phyloP scores from a whole-genome alignment of 1,139 yeast species.

The Yamadazyma diddensiae region DNA sequence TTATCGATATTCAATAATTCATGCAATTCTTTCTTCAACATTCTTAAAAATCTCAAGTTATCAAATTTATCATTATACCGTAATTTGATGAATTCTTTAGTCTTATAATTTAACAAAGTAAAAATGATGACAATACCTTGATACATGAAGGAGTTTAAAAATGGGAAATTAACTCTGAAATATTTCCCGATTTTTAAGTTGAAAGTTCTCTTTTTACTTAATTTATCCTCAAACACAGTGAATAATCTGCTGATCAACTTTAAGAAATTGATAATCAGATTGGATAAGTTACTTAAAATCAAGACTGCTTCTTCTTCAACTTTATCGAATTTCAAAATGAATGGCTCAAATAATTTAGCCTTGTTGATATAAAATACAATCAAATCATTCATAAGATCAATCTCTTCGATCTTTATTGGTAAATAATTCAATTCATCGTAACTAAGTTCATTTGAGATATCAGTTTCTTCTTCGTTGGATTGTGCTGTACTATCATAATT shows the following conservation, averaged over 20 bases:
- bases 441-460: slow-evolving; percentile 12
- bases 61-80: slow-evolving; percentile 16
- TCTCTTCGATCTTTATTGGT: slow-evolving; percentile 31
- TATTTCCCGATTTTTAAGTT: slow-evolving; percentile 30
- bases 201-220: slow-evolving; percentile 19
- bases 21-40: slow-evolving; percentile 24
- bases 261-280: slow-evolving; percentile 38
- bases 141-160: slow-evolving; percentile 47
- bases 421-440: slow-evolving; percentile 18
- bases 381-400: slow-evolving; percentile 42
- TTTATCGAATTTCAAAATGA: slow-evolving; percentile 36
- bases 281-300: slow-evolving; percentile 30
- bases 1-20: slow-evolving; percentile 25
- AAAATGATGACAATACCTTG: slow-evolving; percentile 53
- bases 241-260: slow-evolving; percentile 23
- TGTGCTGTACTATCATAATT: not conserved
- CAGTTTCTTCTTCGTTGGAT: slow-evolving; percentile 6
- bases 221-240: slow-evolving; percentile 13
- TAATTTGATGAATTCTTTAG: slow-evolving; percentile 28
- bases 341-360: slow-evolving; percentile 53
- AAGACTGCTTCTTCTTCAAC: slow-evolving; percentile 23
- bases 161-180: slow-evolving; percentile 41
- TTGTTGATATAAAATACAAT: slow-evolving; percentile 46
- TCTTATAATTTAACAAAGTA: slow-evolving; percentile 45
- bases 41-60: slow-evolving; percentile 22